Evolutionary conservation across 148 eudicot genomes (phyloP), one percentile per base, ranked within the genome.

Genomic region (Rhododendron simsii): DNA sequence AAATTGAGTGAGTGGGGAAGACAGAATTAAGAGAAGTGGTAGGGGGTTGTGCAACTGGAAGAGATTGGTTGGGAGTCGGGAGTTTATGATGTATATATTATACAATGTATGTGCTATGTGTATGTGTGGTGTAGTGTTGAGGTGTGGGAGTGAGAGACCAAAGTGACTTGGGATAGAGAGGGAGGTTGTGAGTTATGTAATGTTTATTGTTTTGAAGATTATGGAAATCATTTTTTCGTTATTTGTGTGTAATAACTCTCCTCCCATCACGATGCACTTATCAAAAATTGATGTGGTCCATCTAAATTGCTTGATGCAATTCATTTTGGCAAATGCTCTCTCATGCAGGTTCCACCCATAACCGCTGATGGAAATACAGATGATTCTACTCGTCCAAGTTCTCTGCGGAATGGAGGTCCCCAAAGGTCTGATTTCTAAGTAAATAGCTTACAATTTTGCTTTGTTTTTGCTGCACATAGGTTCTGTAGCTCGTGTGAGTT

Each of bases 261-360:
- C 15, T 26, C 73, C 71, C 33, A 67, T 67, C 6, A 67, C n/a
- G 11, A 77, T 15, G 33, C 75, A 28, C 7, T 69, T 28, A 13
- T 69, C 75, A 26, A 13, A 13, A 69, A 28, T n/a, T 28, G 37
- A 18, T 7, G 6, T n/a, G 26, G 35, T 26, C 33, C 1, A 3
- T 53, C 37, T 76, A 26, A 48, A 53, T 55, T 86, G 63, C 37
- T 39, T 55, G 45, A 14, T 83, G 37, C 28, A 28, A 55, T 78
- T n/a, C 23, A 78, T 79, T 55, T 87, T 65, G 63, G 23, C 21
- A 26, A 78, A 69, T 55, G 81, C 21, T 84, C 77, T 69, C 20
- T 83, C 85, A 61, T 85, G 86, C 91, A 97, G 99, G 98, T 97
- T 87, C 85, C 84, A 77, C 91, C 96, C 23, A 28, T 65, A 33